Evolutionary conservation across 768 basidiomycete species (phyloP).

Genomic region (Suillus brevipes): DNA sequence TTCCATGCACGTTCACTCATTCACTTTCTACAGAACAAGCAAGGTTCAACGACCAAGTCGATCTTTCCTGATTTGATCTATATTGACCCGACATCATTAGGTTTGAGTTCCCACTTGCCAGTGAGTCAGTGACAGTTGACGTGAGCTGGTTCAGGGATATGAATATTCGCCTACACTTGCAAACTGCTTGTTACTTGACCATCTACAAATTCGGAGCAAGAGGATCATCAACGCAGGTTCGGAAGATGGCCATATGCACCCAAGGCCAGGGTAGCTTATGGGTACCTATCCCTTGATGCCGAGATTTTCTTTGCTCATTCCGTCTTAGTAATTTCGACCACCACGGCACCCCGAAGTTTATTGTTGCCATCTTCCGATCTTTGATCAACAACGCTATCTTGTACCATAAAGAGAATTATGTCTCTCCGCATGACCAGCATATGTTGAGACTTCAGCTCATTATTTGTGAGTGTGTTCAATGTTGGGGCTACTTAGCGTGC

Average conservation of each 20-base stretch:
- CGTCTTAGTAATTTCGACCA: not conserved
- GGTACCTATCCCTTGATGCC: not conserved
- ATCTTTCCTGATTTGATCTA: not conserved
- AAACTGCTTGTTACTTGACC: not conserved
- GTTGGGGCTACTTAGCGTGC: not conserved
- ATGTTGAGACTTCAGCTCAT: not conserved
- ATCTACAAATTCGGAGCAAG: not conserved
- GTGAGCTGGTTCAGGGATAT: not conserved
- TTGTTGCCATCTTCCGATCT: not conserved
- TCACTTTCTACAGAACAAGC: not conserved
- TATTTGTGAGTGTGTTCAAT: not conserved
- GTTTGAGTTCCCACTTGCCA: not conserved
- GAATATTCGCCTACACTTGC: not conserved
- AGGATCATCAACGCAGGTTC: not conserved
- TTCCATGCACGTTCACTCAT: not conserved
- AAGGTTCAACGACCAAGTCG: not conserved
- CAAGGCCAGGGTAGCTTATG: not conserved
- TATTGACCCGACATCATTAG: not conserved
- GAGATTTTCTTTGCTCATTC: not conserved
- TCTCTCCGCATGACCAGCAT: not conserved
- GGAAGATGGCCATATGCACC: not conserved
- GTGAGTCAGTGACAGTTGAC: not conserved
- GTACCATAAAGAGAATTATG: not conserved
- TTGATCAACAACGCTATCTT: not conserved
- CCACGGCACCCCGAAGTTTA: not conserved